Base-by-base conservation (phyloP, 2,329 filamentous ascomycete genomes). In the Colletotrichum gigasporum region DNA sequence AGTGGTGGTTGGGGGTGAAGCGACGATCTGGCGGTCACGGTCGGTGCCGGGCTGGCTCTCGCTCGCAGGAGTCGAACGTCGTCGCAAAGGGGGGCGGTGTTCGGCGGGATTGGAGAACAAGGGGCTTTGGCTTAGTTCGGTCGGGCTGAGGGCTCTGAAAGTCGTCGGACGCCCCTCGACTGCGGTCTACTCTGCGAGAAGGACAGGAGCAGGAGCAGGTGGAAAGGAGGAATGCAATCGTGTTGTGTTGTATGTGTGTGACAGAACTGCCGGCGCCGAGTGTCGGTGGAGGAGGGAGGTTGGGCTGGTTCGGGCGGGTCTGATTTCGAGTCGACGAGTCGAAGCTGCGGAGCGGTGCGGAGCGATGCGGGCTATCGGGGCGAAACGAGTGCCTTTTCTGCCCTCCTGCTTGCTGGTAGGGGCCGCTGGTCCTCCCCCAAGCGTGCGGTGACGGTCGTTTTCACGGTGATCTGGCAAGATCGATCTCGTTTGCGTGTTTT, bases 301-400 rank as follows among this genome's bases (percentile, higher is more conserved):
- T 64, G 61, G 61, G 61, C 61, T 61, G 56, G 41, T 42, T 55
- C 35, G 55, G 56, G 61, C 56, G 61, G 61, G 61, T 64, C 61
- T 48, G 41, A 42, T 32, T 55, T 64, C 61, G 56, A 64, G 56
- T 64, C 41, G 41, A 50, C 56, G 48, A 61, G 61, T 61, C 56
- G 56, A 64, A 54, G 55, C 50, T 61, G 60, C 61, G 48, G 61
- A 64, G 61, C 61, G 61, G 56, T 64, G 61, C 61, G 61, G 61
- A 64, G 61, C 61, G 47, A 42, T 34, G 61, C 56, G 61, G 61
- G 61, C 61, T 64, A 53, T 61, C 56, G 61, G 61, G 61, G 61
- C 56, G 56, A 64, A 61, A 64, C 61, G 16, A 64, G 35, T 30
- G 47, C 37, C 39, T 63, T 52, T 52, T 39, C 39, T 63, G 16